Percentiles rank a stretch among this genome's conserved stretches.
These are phyloP conservation scores for Daphne laureola DNA, from an alignment of 441 rosid species.

Conservation along the genomic window DNA sequence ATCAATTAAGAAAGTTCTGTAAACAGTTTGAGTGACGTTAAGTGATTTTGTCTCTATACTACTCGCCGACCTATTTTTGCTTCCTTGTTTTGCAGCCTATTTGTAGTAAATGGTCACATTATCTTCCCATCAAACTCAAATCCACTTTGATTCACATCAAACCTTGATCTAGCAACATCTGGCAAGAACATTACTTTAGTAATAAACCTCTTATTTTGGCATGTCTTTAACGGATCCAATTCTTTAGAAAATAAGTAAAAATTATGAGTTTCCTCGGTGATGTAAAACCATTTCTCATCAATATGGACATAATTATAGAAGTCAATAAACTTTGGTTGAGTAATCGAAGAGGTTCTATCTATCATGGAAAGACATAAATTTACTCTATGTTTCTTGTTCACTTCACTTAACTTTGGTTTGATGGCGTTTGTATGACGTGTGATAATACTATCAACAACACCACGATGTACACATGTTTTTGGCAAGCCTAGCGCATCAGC, in stretches of 20 bases:
- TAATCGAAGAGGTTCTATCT: not conserved
- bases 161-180: constrained; percentile 1
- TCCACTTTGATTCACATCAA: not conserved
- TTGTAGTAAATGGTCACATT: not conserved
- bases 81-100: not conserved
- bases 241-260: not conserved
- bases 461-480: not conserved
- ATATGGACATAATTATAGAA: constrained; percentile 1
- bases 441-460: not conserved
- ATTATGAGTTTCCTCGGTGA: not conserved
- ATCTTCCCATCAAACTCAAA: not conserved
- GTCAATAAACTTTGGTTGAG: not conserved
- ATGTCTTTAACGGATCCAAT: not conserved
- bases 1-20: not conserved
- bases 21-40: not conserved
- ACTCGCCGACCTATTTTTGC: not conserved
- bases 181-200: constrained; percentile 3
- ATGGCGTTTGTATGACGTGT: constrained; percentile 1
- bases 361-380: constrained; percentile 5
- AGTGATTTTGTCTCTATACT: not conserved
- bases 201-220: constrained; percentile 2
- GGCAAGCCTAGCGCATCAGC: not conserved
- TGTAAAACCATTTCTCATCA: constrained; percentile 11
- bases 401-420: not conserved
- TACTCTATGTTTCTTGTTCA: constrained; percentile 4